Evolutionary conservation across 805 yeast genomes (phyloP).

Genomic region (Candida sanyiensis): DNA sequence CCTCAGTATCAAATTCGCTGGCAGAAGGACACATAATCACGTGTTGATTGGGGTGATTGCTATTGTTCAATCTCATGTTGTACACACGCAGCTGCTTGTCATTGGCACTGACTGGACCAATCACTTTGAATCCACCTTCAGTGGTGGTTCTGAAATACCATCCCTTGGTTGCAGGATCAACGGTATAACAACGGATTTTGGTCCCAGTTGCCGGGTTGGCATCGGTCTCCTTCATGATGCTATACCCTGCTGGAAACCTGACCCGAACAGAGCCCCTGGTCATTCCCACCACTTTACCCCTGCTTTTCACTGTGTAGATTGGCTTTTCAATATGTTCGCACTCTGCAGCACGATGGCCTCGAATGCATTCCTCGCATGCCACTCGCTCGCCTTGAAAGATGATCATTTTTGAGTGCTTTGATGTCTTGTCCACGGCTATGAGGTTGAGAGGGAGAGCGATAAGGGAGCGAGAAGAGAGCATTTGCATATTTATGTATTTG

Average conservation of each 20-base stretch:
- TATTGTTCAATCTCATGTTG: background rate
- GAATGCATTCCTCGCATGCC: slow-evolving; percentile 8
- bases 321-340: slow-evolving; percentile 9
- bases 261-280: slow-evolving; percentile 1
- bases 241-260: slow-evolving; percentile 2
- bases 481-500: no score
- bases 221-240: background rate
- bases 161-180: background rate
- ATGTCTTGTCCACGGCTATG: no score
- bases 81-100: slow-evolving; percentile 1
- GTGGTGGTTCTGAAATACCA: slow-evolving; percentile 2
- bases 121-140: background rate
- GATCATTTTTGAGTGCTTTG: slow-evolving; percentile 8
- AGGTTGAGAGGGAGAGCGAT: no score
- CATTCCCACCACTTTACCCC: slow-evolving; percentile 3
- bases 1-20: background rate
- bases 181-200: background rate
- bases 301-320: slow-evolving; percentile 4
- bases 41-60: slow-evolving; percentile 1
- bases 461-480: no score
- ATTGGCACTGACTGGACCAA: background rate
- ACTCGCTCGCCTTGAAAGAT: slow-evolving; percentile 8
- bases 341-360: slow-evolving; percentile 10
- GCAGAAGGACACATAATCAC: background rate
- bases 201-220: background rate